Evolutionary conservation across 164 flowering plant genomes (phyloP).

Genomic region (Annona squamosa): DNA sequence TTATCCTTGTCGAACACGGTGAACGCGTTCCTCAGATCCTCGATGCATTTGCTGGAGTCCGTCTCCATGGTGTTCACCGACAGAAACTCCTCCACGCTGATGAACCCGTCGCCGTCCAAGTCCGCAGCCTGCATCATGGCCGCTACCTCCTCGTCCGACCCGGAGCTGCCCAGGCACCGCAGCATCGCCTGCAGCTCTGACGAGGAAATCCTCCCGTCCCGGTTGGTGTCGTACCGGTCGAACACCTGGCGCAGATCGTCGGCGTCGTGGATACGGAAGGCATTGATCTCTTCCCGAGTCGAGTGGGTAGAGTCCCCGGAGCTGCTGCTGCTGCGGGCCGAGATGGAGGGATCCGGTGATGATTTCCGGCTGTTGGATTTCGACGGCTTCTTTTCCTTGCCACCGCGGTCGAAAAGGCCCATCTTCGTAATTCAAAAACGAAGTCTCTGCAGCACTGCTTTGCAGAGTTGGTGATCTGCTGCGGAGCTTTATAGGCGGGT

Average conservation of each 20-base stretch:
- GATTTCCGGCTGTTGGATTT: background rate
- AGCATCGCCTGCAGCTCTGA: constrained; percentile 14
- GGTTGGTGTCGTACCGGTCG: constrained; percentile 13
- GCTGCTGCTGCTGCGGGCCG: background rate
- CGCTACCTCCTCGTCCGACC: constrained; percentile 6
- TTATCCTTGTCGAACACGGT: constrained; percentile 12
- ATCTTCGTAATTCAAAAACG: background rate
- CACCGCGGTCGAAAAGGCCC: background rate
- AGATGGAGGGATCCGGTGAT: background rate
- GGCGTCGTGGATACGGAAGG: constrained; percentile 9
- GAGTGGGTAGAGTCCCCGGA: background rate
- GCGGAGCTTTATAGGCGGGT: background rate
- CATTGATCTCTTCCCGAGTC: background rate
- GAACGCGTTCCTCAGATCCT: constrained; percentile 16
- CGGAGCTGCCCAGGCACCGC: constrained; percentile 6
- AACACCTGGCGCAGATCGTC: constrained; percentile 13
- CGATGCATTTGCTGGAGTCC: constrained; percentile 10
- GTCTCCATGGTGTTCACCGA: constrained; percentile 10
- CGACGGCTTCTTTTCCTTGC: background rate
- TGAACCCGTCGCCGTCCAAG: constrained; percentile 16
- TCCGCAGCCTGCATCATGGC: constrained; percentile 17
- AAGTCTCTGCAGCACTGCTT: background rate
- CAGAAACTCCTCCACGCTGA: constrained; percentile 15
- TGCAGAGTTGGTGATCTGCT: background rate
- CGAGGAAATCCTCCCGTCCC: constrained; percentile 14